These are phyloP conservation scores for Aegilops tauschii DNA, from an alignment of 176 grass and related monocot species.

Conservation along the genomic window DNA sequence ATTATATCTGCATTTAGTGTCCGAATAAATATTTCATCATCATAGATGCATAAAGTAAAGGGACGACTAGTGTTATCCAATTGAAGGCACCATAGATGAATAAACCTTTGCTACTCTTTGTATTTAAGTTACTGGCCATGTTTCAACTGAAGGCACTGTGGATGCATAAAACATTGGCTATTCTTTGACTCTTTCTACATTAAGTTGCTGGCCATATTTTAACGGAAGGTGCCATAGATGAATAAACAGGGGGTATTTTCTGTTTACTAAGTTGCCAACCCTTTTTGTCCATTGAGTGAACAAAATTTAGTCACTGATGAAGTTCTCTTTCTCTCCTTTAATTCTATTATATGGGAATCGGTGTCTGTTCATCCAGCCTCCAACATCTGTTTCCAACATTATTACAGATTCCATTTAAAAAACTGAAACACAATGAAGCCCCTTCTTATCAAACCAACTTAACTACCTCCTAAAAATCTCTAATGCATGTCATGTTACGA, in stretches of 20 bases:
- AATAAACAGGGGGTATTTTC: not conserved
- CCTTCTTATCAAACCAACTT: not conserved
- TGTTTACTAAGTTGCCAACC: not conserved
- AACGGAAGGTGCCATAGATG: not conserved
- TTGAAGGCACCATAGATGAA: not conserved
- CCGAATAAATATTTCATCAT: not conserved
- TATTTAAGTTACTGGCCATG: not conserved
- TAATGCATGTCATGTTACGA: not conserved
- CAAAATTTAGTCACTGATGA: slow-evolving; percentile 1
- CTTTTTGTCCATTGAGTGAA: not conserved
- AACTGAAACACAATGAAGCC: not conserved
- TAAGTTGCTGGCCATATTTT: not conserved
- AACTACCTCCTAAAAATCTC: not conserved
- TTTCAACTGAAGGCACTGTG: not conserved
- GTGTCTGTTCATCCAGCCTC: not conserved
- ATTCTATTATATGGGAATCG: not conserved
- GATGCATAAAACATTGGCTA: not conserved
- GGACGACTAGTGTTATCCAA: not conserved
- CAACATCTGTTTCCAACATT: not conserved
- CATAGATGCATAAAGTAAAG: not conserved
- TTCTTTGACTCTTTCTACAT: not conserved
- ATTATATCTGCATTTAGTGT: not conserved
- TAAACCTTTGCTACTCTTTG: not conserved
- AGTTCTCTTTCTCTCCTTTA: not conserved
- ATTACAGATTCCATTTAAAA: not conserved